Evolutionary conservation across 306 rosid genomes (phyloP), one percentile per base, ranked within the genome.

Genomic region (Spatholobus suberectus): DNA sequence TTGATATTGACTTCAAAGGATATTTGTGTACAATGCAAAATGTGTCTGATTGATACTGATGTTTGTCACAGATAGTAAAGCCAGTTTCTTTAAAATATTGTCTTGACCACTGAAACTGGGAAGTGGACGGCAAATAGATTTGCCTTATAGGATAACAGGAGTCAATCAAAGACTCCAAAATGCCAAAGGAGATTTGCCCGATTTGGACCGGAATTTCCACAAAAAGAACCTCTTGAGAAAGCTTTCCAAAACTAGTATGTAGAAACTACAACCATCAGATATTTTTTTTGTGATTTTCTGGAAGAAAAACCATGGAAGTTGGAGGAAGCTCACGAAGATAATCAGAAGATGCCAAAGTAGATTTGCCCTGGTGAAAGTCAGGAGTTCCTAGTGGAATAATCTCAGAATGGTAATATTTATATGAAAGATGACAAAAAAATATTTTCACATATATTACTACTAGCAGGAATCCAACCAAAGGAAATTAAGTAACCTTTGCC

Each of bases 101-200:
- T 83, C 85, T 75, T 81, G 70, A 83, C 79, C 55, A 38, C 85
- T 65, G 86, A 81, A 89, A 87, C 87, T 51, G 87, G 87, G 87
- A 90, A 84, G 73, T 20, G 54, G 85, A 85, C 78, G 86, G 91
- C 92, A 89, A 91, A 89, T 89, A 92, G 92, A 87, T 84, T 89
- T 90, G 90, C 91, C 97, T 76, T 61, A 82, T 51, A 65, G 77
- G 89, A 76, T 85, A 82, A 82, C 47, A 44, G 73, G 89, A 92
- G 92, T 88, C 94, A 7, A 89, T 71, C 5, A 8, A 82, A 37
- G 86, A 91, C 92, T 84, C 91, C 44, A 68, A 89, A 90, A 89
- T 93, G 97, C 97, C 97, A 95, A 95, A 95, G 97, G 90, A 96
- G 98, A 94, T 96, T 94, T 96, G 97, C 97, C 97, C 93, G 76